Base-by-base conservation (phyloP, 202 grass and related monocot genomes). In the Hordeum pubiflorum region DNA sequence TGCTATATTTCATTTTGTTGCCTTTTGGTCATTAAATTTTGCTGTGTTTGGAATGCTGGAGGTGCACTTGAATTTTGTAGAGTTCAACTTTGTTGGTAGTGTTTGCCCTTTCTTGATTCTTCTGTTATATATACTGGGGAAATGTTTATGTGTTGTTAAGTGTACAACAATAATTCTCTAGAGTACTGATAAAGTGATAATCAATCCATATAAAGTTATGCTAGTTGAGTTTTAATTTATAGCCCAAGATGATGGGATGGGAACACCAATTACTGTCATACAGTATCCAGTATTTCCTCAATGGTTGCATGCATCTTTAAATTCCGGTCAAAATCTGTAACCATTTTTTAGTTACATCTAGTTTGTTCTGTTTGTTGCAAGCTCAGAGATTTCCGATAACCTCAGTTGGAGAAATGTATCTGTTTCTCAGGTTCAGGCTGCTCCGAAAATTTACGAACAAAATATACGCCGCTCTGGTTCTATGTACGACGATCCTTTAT, bases 371-470 rank as follows among this genome's bases (percentile, higher is more conserved):
- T 61, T 63, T 80, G 13, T 2, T 69, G 7, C n/a, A 40, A 10
- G 10, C 70, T 46, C 69, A 5, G 24, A 65, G 18, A 64, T 7
- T 82, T 74, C 31, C 26, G 2, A 58, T 46, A 78, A 41, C 7
- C 54, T 76, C n/a, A 76, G 32, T 4, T 52, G 62, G 13, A 33
- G 20, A 61, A 33, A 20, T 37, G 46, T 5, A 65, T 20, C 58
- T 9, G 40, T 83, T 26, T 43, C 83, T 56, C 72, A 97, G 94
- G 86, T 97, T 83, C 63, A 84, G 69, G 87, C 94, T 32, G 91
- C 91, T 68, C 94, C 91, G 5, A 97, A 94, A 82, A 86, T 97
- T 76, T 97, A 92, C 83, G 71, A 80, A 78, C 56, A 15, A 59
- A 58, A 20, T 1, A 33, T 54, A 62, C 48, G 22, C 59, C 62